phyloP scores from a whole-genome alignment of 164 flowering plant genomes.

The Sextonia rubra region DNA sequence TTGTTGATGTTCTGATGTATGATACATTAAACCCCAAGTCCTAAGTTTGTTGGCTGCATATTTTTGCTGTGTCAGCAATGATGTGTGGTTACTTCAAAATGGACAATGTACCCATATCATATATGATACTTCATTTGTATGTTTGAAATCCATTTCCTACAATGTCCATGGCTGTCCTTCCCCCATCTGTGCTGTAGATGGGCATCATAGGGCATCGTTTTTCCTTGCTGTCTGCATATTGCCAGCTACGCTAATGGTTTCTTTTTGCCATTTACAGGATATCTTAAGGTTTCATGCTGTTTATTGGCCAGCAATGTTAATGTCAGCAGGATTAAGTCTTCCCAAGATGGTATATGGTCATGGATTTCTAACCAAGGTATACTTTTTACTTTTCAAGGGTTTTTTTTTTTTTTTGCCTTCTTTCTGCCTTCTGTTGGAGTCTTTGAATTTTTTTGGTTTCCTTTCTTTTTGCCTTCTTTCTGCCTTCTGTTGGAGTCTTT shows the following conservation, averaged over 20 bases:
- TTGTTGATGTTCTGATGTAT: background rate
- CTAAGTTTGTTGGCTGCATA: background rate
- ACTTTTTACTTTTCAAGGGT: no score
- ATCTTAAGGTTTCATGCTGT: constrained; percentile 97
- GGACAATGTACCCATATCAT: no score
- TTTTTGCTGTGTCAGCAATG: background rate
- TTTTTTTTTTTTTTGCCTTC: no score
- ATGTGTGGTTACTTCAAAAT: background rate
- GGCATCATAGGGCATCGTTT: no score
- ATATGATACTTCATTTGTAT: no score
- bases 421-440: no score
- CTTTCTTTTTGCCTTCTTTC: no score
- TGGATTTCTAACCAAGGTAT: constrained; percentile 95
- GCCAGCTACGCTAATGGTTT: background rate
- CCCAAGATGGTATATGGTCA: constrained; percentile 95
- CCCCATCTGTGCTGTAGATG: no score
- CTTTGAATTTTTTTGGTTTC: no score
- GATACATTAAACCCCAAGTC: background rate
- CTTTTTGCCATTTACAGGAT: constrained; percentile 48
- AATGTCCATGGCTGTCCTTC: no score
- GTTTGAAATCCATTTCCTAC: no score
- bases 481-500: no score
- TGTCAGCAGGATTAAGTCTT: constrained; percentile 85
- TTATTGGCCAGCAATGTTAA: constrained; percentile 98
- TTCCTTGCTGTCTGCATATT: background rate